Conservation (phyloP, 805 yeast species). For the Ogataea populi-albae region DNA sequence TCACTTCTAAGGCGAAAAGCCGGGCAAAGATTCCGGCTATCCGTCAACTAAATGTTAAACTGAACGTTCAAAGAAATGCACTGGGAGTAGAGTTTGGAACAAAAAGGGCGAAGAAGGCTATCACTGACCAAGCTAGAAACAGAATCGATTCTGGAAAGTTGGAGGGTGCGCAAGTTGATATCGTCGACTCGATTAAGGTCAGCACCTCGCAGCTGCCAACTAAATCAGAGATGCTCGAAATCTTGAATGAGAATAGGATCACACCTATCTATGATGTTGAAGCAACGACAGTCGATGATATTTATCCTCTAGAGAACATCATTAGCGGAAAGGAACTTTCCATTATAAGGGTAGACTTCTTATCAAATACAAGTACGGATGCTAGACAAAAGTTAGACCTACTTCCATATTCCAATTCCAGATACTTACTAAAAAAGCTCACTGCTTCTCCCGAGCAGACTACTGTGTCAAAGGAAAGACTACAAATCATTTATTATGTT, state of each 20-base stretch:
- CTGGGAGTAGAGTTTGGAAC: slow-evolving; percentile 98
- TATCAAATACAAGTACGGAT: slow-evolving; percentile 51
- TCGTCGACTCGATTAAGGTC: slow-evolving; percentile 72
- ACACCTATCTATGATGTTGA: slow-evolving; percentile 74
- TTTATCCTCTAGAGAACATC: slow-evolving; percentile 71
- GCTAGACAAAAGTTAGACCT: slow-evolving; percentile 48
- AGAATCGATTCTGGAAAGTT: slow-evolving; percentile 82
- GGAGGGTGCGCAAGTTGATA: slow-evolving; percentile 66
- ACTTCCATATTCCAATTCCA: slow-evolving; percentile 61
- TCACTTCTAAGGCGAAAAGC: slow-evolving; percentile 60
- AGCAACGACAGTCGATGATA: slow-evolving; percentile 80
- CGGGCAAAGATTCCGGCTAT: slow-evolving; percentile 57
- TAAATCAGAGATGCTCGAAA: slow-evolving; percentile 55
- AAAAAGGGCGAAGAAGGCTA: slow-evolving; percentile 90
- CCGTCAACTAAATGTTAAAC: slow-evolving; percentile 50
- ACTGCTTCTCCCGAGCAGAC: slow-evolving; percentile 29
- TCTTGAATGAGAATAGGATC: slow-evolving; percentile 68
- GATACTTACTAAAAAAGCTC: slow-evolving; percentile 50
- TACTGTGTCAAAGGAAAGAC: slow-evolving; percentile 48
- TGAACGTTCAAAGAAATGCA: slow-evolving; percentile 67
- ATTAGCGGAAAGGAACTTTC: slow-evolving; percentile 66
- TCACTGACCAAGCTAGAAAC: slow-evolving; percentile 75
- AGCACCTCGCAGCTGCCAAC: slow-evolving; percentile 75
- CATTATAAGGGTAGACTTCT: slow-evolving; percentile 59
- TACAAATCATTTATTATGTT: slow-evolving; percentile 74